Conservation (phyloP, 2,329 filamentous ascomycete genomes). For the Neofusicoccum umdonicola region DNA sequence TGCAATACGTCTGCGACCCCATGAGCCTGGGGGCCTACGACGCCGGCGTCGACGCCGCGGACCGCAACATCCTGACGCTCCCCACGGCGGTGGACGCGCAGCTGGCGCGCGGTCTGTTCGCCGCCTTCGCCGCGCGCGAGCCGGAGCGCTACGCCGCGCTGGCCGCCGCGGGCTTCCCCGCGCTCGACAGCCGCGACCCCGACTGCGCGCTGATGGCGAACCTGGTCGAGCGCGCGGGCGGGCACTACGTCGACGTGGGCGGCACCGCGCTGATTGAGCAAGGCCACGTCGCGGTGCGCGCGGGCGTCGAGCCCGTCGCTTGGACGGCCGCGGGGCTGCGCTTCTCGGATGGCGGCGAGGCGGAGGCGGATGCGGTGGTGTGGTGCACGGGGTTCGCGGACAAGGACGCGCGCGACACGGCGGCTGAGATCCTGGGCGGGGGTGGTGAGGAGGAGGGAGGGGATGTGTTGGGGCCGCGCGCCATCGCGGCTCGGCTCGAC, state of each 20-base stretch:
- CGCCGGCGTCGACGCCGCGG: conserved; percentile 28
- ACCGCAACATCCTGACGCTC: conserved; percentile 15
- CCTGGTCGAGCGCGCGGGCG: conserved; percentile 41
- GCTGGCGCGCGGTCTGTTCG: conserved; percentile 26
- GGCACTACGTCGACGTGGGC: conserved; percentile 51
- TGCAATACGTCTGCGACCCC: conserved; percentile 25
- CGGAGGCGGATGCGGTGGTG: conserved; percentile 47
- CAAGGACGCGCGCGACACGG: conserved; percentile 32
- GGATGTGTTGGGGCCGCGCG: conserved; percentile 25
- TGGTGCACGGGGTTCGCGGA: conserved; percentile 47
- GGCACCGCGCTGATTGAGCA: conserved; percentile 41
- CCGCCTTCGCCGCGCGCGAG: conserved; percentile 31
- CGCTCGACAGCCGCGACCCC: conserved; percentile 32
- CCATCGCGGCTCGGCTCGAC: conserved; percentile 35
- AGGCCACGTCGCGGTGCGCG: conserved; percentile 27
- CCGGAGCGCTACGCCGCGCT: conserved; percentile 43
- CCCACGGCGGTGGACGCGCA: conserved; percentile 1
- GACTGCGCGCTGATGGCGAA: conserved; percentile 23
- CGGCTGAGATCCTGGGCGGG: conserved; percentile 26
- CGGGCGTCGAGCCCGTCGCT: conserved; percentile 37
- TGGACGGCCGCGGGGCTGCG: conserved; percentile 41
- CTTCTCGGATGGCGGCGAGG: conserved; percentile 43
- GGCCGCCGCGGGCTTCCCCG: conserved; percentile 43
- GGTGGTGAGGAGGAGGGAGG: not conserved
- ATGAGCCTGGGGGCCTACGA: conserved; percentile 26